A percentile compares a stretch with the other conserved stretches of the same genome.
phyloP scores from a whole-genome alignment of 768 basidiomycete genomes.

The Tylopilus sp. region DNA sequence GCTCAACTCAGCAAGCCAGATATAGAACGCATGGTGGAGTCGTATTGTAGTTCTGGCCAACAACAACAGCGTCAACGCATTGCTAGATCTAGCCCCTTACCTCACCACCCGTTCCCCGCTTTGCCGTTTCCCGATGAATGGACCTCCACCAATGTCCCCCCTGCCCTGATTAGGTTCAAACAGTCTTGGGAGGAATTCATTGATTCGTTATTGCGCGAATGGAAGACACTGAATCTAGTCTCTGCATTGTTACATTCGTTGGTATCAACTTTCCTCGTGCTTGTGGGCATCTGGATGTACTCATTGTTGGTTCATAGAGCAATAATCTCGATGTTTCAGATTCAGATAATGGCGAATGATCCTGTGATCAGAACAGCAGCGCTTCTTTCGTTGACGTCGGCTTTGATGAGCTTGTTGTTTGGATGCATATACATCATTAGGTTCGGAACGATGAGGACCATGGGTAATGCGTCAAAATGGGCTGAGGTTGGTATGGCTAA shows the following conservation, averaged over 20 bases:
- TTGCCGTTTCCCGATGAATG: constrained; percentile 54
- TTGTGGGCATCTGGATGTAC: not conserved
- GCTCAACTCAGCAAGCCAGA: constrained; percentile 76
- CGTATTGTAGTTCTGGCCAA: constrained; percentile 24
- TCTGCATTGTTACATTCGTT: constrained; percentile 59
- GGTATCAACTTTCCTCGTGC: constrained; percentile 16
- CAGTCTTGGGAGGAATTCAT: constrained; percentile 69
- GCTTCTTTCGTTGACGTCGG: constrained; percentile 60
- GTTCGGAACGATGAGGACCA: constrained; percentile 69
- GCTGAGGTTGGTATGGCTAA: constrained; percentile 49
- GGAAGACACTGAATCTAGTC: constrained; percentile 75
- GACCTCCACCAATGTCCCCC: constrained; percentile 50
- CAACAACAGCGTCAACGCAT: constrained; percentile 13
- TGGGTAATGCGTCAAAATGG: constrained; percentile 70
- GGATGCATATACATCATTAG: constrained; percentile 73
- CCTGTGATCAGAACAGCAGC: constrained; percentile 61
- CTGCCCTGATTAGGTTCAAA: constrained; percentile 62
- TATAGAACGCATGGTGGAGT: constrained; percentile 49
- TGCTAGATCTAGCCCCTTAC: constrained; percentile 26
- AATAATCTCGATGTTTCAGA: constrained; percentile 68
- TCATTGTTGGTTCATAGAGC: constrained; percentile 38
- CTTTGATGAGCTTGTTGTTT: constrained; percentile 67
- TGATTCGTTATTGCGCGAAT: constrained; percentile 65
- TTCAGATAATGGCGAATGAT: constrained; percentile 46
- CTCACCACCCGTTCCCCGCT: constrained; percentile 14